Conservation (phyloP, 106 monocot genomes). For the Dendrobium huoshanense region DNA sequence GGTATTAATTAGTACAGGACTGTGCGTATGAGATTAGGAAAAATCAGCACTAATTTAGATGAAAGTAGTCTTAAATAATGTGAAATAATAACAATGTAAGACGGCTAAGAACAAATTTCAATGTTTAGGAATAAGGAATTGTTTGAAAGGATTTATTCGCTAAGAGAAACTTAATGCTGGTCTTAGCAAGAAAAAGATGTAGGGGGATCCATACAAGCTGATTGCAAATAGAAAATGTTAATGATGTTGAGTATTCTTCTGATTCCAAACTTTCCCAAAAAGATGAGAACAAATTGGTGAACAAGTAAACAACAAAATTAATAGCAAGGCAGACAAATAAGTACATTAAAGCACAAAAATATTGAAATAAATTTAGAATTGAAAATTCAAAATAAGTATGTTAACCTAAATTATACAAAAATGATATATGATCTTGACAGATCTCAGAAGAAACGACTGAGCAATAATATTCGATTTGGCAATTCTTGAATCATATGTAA, state of each 20-base stretch:
- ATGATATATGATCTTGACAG: background rate
- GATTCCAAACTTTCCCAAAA: background rate
- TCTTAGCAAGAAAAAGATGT: background rate
- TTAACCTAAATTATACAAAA: background rate
- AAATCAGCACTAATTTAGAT: too few species aligned
- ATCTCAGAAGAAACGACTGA: background rate
- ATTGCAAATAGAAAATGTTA: background rate
- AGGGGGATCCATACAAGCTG: background rate
- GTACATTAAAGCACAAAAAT: slow-evolving; percentile 3
- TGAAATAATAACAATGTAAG: background rate
- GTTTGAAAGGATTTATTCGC: background rate
- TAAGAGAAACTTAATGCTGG: background rate
- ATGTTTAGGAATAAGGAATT: background rate
- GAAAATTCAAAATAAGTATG: background rate
- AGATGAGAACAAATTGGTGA: background rate
- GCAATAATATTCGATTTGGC: background rate
- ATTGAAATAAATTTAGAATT: background rate
- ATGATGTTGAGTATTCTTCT: background rate
- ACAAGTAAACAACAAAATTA: too few species aligned
- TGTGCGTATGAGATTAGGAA: slow-evolving; percentile 2
- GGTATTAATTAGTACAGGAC: background rate
- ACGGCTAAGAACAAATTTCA: background rate
- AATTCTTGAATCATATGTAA: background rate
- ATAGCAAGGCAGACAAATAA: too few species aligned
- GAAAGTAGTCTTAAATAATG: too few species aligned